Evolutionary conservation across 352 stramenopile species (phyloP), one percentile per base, ranked within the genome.

Genomic region (Discostella stelligera): DNA sequence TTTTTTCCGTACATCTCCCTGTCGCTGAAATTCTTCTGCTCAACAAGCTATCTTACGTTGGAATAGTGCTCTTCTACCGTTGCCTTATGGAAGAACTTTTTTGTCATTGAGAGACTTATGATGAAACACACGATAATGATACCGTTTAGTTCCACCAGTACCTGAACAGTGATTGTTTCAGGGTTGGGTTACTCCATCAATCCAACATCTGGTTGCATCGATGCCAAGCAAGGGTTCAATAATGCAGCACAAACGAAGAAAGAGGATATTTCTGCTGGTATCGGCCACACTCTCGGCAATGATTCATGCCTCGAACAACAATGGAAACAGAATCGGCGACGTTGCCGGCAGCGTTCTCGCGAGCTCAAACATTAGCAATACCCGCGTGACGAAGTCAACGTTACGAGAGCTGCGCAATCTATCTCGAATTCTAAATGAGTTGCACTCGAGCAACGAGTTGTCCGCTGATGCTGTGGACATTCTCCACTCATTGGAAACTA

Each of bases 251-350:
- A 27, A 41, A 60, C 27, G 37, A 18, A 39, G 52, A 18, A 60
- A 21, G 20, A 60, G 21, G 52, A 11, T 32, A 18, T 27, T 21
- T 27, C 11, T 32, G 21, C 25, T 21, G 7, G 52, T 21, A 18
- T 60, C 52, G 2, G 20, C 52, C 52, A 32, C 9, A 16, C 18
- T 20, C 13, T 1, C 23, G 52, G 30, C 52, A 14, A 14, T 39
- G 52, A 14, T 39, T 4, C 9, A 60, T 58, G 50, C 50, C 50
- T 58, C 18, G 50, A 58, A 58, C 18, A 58, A 58, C 50, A 58
- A 27, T 9, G 14, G 18, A 5, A 58, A 58, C 23, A 14, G 27
- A 30, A 27, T 37, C 50, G 11, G 14, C 2, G 50, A 32, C 50
- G 37, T 44, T 44, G 7, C 37, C 7, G 37, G 13, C 37, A 14